Percentiles rank a stretch among this genome's conserved stretches.
phyloP scores from a whole-genome alignment of 345 rosid species.

The Chamaenerion angustifolium region DNA sequence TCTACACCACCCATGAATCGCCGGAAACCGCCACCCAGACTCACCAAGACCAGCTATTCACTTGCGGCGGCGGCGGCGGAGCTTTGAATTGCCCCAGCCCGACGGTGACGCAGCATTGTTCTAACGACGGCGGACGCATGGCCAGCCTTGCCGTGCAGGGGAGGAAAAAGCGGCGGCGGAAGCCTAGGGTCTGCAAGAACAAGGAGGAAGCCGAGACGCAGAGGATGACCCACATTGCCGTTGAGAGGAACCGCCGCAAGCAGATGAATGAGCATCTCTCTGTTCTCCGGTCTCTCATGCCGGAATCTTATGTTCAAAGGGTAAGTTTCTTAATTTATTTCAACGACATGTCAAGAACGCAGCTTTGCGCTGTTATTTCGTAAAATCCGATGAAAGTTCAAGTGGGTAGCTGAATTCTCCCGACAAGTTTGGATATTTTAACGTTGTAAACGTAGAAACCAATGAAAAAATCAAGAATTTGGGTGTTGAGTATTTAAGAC shows the following conservation, averaged over 20 bases:
- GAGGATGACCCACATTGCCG: constrained; percentile 88
- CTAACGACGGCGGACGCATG: constrained; percentile 3
- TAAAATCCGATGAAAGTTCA: no score
- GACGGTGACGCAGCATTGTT: not conserved
- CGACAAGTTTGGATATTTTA: no score
- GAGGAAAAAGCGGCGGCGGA: constrained; percentile 57
- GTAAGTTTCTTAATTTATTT: constrained; percentile 13
- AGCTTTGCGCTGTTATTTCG: no score
- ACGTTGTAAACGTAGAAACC: no score
- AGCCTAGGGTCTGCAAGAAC: constrained; percentile 66
- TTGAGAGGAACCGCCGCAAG: constrained; percentile 80
- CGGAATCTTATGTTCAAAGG: constrained; percentile 72
- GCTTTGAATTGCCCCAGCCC: constrained; percentile 22
- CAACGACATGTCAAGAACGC: no score
- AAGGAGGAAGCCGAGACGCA: constrained; percentile 77
- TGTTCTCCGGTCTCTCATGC: constrained; percentile 75
- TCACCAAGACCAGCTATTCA: constrained; percentile 6
- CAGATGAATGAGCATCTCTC: constrained; percentile 81
- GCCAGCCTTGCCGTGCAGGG: constrained; percentile 22
- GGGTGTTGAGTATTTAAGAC: no score
- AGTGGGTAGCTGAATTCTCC: no score
- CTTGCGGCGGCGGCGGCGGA: constrained; percentile 42
- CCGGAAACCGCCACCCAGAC: constrained; percentile 7
- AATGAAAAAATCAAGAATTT: no score
- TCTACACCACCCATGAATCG: constrained; percentile 17